Percentiles rank a stretch among this genome's conserved stretches.
Conservation (phyloP, 176 grass and related monocot species). For the Aegilops umbellulata region DNA sequence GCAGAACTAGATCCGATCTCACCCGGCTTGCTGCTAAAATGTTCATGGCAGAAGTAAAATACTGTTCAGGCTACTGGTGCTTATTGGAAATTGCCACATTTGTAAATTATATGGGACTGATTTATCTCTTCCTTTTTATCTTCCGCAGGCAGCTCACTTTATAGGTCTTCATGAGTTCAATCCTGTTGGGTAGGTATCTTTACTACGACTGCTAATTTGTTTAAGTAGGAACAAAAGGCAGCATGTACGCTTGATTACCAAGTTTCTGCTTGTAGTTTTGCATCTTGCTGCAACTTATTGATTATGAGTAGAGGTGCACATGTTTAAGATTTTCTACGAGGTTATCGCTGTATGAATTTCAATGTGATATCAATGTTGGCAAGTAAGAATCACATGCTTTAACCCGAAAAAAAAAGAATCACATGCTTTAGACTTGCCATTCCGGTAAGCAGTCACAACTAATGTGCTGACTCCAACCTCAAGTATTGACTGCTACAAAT, state of each 20-base stretch:
- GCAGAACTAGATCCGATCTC: constrained; percentile 35
- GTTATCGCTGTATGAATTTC: neutral
- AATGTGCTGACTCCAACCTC: neutral
- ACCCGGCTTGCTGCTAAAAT: neutral
- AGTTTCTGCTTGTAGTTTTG: neutral
- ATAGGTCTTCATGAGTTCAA: constrained; percentile 51
- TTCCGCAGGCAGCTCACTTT: constrained; percentile 34
- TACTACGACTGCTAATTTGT: constrained; percentile 5
- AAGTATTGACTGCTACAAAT: neutral
- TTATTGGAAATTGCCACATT: neutral
- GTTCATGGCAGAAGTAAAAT: constrained; percentile 51
- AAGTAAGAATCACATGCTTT: neutral
- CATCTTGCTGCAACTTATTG: neutral
- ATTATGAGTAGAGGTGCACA: neutral
- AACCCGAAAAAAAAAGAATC: no score
- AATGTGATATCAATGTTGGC: neutral
- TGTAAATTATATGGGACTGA: neutral
- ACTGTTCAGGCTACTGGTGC: neutral
- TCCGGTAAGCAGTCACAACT: neutral
- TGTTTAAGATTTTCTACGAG: neutral
- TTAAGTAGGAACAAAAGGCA: neutral
- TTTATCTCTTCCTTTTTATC: neutral
- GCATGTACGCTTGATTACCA: neutral
- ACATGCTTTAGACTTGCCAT: neutral
- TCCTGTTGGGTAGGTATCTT: constrained; percentile 42